Conservation (phyloP, 2,329 filamentous ascomycete species). For the Lomentospora prolificans region DNA sequence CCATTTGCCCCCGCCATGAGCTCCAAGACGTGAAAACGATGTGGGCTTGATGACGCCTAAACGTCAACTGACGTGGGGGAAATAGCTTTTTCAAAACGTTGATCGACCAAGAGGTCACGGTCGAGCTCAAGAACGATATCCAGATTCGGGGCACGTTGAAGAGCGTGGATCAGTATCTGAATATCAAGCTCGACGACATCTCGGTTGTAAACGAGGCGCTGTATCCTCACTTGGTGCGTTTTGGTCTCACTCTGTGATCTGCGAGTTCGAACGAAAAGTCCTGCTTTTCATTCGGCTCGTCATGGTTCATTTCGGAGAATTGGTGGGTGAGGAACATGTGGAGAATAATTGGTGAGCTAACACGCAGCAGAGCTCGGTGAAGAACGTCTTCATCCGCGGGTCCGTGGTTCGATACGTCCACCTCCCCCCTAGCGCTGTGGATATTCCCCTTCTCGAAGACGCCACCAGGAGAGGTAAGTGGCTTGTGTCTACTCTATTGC, state of each 20-base stretch:
- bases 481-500: background rate
- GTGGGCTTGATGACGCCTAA: too few relatives aligned
- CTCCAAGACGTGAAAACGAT: too few relatives aligned
- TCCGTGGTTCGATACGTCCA: constrained; percentile 91
- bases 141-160: constrained; percentile 92
- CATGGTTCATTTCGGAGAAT: too few relatives aligned
- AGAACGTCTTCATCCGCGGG: constrained; percentile 92
- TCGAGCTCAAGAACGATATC: constrained; percentile 99
- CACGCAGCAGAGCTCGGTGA: constrained; percentile 58
- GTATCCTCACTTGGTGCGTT: constrained; percentile 77
- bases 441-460: constrained; percentile 80
- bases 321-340: background rate
- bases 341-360: background rate
- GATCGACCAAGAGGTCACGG: constrained; percentile 92
- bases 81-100: constrained; percentile 98
- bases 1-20: background rate
- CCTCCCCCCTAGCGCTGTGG: constrained; percentile 70
- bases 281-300: too few relatives aligned
- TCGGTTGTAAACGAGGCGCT: constrained; percentile 85
- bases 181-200: constrained; percentile 97
- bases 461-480: constrained; percentile 69
- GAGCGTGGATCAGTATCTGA: constrained; percentile 96
- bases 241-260: background rate
- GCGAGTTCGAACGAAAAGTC: too few relatives aligned
- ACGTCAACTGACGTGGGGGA: too few relatives aligned